These are phyloP conservation scores for Coniferiporia sulphurascens DNA, from an alignment of 1,284 basidiomycete species.

Conservation along the genomic window DNA sequence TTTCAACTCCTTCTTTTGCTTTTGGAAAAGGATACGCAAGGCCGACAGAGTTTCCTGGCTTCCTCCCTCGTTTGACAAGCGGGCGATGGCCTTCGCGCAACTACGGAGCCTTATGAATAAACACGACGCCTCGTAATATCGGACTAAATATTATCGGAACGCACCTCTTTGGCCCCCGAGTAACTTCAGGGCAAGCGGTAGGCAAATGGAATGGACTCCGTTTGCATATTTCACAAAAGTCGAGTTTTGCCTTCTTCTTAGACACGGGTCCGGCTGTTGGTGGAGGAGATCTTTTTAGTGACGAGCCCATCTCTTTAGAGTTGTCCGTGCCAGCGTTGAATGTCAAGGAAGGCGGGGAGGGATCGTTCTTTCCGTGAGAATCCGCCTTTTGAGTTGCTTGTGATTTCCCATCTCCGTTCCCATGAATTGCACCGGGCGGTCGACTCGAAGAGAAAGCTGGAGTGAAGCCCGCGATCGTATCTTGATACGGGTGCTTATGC, in stretches of 20 bases:
- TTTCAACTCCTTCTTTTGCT: constrained; percentile 32
- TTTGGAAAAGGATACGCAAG: constrained; percentile 41
- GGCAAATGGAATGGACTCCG: constrained; percentile 39
- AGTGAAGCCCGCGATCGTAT: neutral
- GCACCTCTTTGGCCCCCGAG: constrained; percentile 47
- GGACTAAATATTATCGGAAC: constrained; percentile 3
- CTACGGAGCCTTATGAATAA: constrained; percentile 27
- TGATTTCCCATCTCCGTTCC: too few species aligned
- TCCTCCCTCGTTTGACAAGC: constrained; percentile 40
- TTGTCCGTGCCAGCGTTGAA: neutral
- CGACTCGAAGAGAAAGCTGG: too few species aligned
- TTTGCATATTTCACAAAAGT: constrained; percentile 44
- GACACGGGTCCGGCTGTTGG: constrained; percentile 21
- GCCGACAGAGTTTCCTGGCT: constrained; percentile 34
- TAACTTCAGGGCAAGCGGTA: constrained; percentile 49
- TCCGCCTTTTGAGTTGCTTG: too few species aligned
- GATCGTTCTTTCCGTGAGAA: too few species aligned
- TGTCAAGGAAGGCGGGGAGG: neutral
- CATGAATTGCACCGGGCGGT: too few species aligned
- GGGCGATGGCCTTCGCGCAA: constrained; percentile 41
- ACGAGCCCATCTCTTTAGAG: neutral
- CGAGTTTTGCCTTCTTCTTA: constrained; percentile 36
- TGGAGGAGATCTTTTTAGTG: neutral
- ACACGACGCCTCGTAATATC: constrained; percentile 14
- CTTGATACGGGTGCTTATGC: neutral